These are phyloP conservation scores for Nothophytophthora sp. DNA, from an alignment of 352 stramenopile genomes.

Conservation along the genomic window DNA sequence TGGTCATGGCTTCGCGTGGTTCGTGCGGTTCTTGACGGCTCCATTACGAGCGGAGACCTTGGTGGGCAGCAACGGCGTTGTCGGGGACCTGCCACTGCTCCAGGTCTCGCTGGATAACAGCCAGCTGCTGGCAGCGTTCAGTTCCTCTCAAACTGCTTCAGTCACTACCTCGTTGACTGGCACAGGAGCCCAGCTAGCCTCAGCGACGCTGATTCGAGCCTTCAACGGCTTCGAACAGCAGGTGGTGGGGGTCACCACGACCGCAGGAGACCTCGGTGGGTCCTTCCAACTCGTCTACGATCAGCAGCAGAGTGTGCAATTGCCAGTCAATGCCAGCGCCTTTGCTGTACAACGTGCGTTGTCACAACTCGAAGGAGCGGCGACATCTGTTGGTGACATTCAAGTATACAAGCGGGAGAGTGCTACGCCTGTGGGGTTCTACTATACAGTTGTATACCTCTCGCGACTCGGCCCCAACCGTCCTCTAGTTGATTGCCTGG, in stretches of 20 bases:
- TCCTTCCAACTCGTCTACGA: slow-evolving; percentile 89
- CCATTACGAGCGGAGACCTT: slow-evolving; percentile 36
- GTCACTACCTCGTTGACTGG: slow-evolving; percentile 58
- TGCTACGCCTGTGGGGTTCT: slow-evolving; percentile 34
- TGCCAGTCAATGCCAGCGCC: slow-evolving; percentile 75
- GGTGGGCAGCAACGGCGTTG: slow-evolving; percentile 33
- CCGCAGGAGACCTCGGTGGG: slow-evolving; percentile 69
- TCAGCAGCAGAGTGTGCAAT: slow-evolving; percentile 67
- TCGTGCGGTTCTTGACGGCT: slow-evolving; percentile 69
- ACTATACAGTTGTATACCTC: slow-evolving; percentile 73
- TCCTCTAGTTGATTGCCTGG: slow-evolving; percentile 55
- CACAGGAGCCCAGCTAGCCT: slow-evolving; percentile 72
- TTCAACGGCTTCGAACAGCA: slow-evolving; percentile 95
- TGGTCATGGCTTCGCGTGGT: slow-evolving; percentile 83
- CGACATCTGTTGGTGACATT: slow-evolving; percentile 31
- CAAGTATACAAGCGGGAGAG: slow-evolving; percentile 60
- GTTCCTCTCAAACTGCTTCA: slow-evolving; percentile 34
- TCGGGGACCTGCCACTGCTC: slow-evolving; percentile 58
- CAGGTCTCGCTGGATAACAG: slow-evolving; percentile 71
- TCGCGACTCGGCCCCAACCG: slow-evolving; percentile 55
- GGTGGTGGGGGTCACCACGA: slow-evolving; percentile 72
- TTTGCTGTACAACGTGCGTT: slow-evolving; percentile 53
- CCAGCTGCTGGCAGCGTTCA: slow-evolving; percentile 60
- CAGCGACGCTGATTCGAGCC: slow-evolving; percentile 79
- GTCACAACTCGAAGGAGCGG: slow-evolving; percentile 37